These are phyloP conservation scores for Amanita rubescens DNA, from an alignment of 768 basidiomycete genomes.

Conservation along the genomic window DNA sequence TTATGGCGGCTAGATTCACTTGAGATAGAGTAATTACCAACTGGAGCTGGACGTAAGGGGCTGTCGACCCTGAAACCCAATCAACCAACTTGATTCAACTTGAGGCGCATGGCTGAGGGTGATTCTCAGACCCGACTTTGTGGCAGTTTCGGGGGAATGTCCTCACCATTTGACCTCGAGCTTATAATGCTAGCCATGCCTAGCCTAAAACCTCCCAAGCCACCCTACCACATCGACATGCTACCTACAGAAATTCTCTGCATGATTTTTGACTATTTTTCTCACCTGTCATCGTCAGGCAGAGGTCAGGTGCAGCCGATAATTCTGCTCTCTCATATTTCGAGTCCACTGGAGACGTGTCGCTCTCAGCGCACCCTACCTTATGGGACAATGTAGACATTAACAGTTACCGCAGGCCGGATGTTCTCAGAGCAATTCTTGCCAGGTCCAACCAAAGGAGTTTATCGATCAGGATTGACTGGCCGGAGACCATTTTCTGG, in stretches of 20 bases:
- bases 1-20: constrained; percentile 37
- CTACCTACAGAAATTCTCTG: constrained; percentile 6
- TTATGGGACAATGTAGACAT: constrained; percentile 30
- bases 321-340: constrained; percentile 39
- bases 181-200: constrained; percentile 2
- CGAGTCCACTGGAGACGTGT: constrained; percentile 46
- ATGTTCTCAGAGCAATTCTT: constrained; percentile 5
- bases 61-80: background rate
- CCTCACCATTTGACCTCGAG: constrained; percentile 6
- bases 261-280: constrained; percentile 6
- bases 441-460: background rate
- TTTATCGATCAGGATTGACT: constrained; percentile 1
- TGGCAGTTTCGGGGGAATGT: constrained; percentile 3
- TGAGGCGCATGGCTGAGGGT: background rate
- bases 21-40: constrained; percentile 9
- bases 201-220: background rate
- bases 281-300: constrained; percentile 3
- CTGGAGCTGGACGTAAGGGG: background rate
- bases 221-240: constrained; percentile 4
- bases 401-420: background rate
- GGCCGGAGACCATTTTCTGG: constrained; percentile 7
- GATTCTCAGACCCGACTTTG: background rate
- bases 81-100: background rate
- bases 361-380: constrained; percentile 36
- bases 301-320: constrained; percentile 29